Evolutionary conservation across 228 moss, liverwort and hornwort species (phyloP), one percentile per base, ranked within the genome.

Genomic region (Sphagnum magellanicum): DNA sequence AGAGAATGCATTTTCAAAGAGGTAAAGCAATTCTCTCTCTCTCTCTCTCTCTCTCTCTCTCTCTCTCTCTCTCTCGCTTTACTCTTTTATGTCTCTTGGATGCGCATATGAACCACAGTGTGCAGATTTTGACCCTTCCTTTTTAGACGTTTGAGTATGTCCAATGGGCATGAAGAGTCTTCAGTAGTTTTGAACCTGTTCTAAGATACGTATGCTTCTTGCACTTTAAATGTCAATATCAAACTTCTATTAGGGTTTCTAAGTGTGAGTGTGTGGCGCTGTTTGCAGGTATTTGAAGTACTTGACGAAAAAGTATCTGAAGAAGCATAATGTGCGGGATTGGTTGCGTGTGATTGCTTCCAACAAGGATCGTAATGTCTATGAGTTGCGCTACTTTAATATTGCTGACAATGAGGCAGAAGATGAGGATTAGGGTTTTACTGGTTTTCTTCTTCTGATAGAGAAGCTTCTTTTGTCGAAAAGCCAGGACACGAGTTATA

Each of bases 271-370:
- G 63, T 15, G 46, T 63, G 6, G 8, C 10, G 10, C 32, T 63
- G 63, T 59, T 59, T 12, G 17, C 77, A 83, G 83, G 46, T 83
- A 83, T 67, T 77, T 83, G 71, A 83, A 83, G 64, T 83, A 80
- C 67, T 75, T 83, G 80, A 80, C 83, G 16, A 83, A 83, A 73
- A 83, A 83, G 75, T 80, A 83, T 16, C 77, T 83, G 75, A 83
- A 83, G 77, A 83, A 83, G 72, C 83, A 83, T 73, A 83, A 80
- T 6, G 83, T 83, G 75, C 74, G 83, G 74, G 83, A 83, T 80
- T 83, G 83, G 83, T 79, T 80, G 67, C 77, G 77, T 62, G 83
- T 83, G 74, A 83, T 80, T 75, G 77, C 83, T 14, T 69, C 69
- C 6, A 69, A 69, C 69, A 69, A 60, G 59, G 69, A 69, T 59